Percentiles rank a stretch among this genome's conserved stretches.
phyloP scores from a whole-genome alignment of 1,284 basidiomycete species.

The Mycena citricolor region DNA sequence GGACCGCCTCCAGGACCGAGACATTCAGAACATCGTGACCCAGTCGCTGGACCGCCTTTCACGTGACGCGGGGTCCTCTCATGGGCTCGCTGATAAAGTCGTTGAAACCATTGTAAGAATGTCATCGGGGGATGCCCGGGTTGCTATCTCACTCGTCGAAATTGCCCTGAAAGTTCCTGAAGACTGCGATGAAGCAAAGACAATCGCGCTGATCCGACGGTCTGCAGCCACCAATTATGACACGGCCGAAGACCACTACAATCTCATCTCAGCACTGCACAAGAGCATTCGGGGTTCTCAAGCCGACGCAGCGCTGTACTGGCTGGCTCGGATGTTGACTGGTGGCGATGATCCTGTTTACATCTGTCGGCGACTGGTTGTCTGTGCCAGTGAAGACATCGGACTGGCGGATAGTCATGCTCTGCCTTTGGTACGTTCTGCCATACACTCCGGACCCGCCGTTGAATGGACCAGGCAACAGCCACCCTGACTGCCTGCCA shows the following conservation, averaged over 20 bases:
- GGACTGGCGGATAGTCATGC: slow-evolving; percentile 77
- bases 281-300: slow-evolving; percentile 84
- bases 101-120: slow-evolving; percentile 54
- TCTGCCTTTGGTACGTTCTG: slow-evolving; percentile 59
- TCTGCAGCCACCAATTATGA: slow-evolving; percentile 69
- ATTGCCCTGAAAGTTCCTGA: slow-evolving; percentile 49
- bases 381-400: slow-evolving; percentile 86
- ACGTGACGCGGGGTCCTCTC: too few species aligned
- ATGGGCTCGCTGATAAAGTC: slow-evolving; percentile 49
- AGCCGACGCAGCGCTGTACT: slow-evolving; percentile 83
- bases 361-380: slow-evolving; percentile 78
- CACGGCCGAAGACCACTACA: slow-evolving; percentile 76
- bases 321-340: slow-evolving; percentile 81
- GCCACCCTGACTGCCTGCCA: slow-evolving; percentile 81
- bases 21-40: slow-evolving; percentile 52
- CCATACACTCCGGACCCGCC: neutral
- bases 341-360: slow-evolving; percentile 90
- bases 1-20: slow-evolving; percentile 58
- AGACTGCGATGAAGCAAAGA: slow-evolving; percentile 39
- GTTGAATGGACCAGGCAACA: slow-evolving; percentile 53
- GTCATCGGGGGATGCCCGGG: slow-evolving; percentile 69
- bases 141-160: slow-evolving; percentile 67
- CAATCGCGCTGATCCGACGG: slow-evolving; percentile 50
- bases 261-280: slow-evolving; percentile 88
- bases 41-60: slow-evolving; percentile 49